Conservation (phyloP, 2,329 filamentous ascomycete species). For the Ophiostoma sp. region DNA sequence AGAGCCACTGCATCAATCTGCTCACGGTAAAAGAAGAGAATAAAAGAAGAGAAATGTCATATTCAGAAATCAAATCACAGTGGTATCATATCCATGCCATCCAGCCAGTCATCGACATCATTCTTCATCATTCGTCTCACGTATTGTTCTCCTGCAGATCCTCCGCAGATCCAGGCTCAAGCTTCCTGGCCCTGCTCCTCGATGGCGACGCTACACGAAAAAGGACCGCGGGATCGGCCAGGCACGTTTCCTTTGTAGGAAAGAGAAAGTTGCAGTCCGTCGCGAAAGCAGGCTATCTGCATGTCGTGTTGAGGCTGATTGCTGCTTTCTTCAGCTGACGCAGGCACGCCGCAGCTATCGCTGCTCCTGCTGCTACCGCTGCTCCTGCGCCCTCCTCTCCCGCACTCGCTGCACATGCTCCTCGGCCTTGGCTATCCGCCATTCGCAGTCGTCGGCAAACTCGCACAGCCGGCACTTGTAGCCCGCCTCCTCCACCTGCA, state of each 20-base stretch:
- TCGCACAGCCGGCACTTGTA: slow-evolving; percentile 84
- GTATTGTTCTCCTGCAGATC: neutral
- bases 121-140: neutral
- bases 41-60: no score
- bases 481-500: slow-evolving; percentile 69
- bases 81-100: neutral
- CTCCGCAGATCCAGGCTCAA: neutral
- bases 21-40: no score
- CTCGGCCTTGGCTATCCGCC: slow-evolving; percentile 65
- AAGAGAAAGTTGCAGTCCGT: neutral
- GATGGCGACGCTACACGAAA: neutral
- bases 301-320: neutral
- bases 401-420: slow-evolving; percentile 36
- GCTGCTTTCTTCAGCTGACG: neutral
- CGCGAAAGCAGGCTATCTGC: no score
- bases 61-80: no score
- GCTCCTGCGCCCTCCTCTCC: slow-evolving; percentile 15
- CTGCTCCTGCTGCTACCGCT: neutral
- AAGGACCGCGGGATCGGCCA: neutral
- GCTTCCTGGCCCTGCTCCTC: neutral
- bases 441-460: slow-evolving; percentile 70
- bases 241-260: neutral
- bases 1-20: no score
- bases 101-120: neutral
- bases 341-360: neutral